Evolutionary conservation across 495 filamentous ascomycete genomes (phyloP), one percentile per base, ranked within the genome.

Genomic region (Hyaloscypha variabilis): DNA sequence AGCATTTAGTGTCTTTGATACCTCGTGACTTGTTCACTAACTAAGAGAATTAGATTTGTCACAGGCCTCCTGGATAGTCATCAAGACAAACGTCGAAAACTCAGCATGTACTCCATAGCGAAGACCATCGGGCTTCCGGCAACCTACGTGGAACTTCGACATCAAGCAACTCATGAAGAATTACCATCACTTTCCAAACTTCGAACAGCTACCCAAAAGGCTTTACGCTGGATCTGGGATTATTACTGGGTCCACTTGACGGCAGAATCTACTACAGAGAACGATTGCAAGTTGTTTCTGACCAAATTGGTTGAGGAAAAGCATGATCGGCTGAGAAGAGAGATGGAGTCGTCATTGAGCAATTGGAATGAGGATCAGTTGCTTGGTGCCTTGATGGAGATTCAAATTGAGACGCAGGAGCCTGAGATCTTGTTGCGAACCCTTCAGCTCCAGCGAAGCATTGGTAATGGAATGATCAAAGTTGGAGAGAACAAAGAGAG

Each of bases 151-250:
- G 93, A 97, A 77, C 79, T 97, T 58, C 83, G 94, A 21, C 94
- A 98, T 72, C 89, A 95, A 74, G 91, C 91, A 34, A 95, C 92
- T 42, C 94, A 98, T 75, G 90, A 93, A 67, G 90, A 92, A 70
- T 77, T 97, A 60, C 94, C 94, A 1, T 85, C 87, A 1, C 77
- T 97, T 58, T 77, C 82, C 8, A 85, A 91, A 28, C 77, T 97
- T 60, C 81, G 91, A 60, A 79, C 80, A 14, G 87, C 89, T 6
- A 82, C 88, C 2, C 69, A 81, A 67, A 84, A 88, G 68, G 91
- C 88, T 2, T 77, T 98, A 58, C 84, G 82, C 30, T 97, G 94
- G 94, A 82, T 97, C 56, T 97, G 92, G 92, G 81, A 83, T 42
- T 89, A 89, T 71, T 97, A 96, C 76, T 98, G 94, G 94, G 77